A percentile compares a stretch with the other conserved stretches of the same genome.
phyloP scores from a whole-genome alignment of 805 yeast genomes.

The Hanseniaspora thailandica region DNA sequence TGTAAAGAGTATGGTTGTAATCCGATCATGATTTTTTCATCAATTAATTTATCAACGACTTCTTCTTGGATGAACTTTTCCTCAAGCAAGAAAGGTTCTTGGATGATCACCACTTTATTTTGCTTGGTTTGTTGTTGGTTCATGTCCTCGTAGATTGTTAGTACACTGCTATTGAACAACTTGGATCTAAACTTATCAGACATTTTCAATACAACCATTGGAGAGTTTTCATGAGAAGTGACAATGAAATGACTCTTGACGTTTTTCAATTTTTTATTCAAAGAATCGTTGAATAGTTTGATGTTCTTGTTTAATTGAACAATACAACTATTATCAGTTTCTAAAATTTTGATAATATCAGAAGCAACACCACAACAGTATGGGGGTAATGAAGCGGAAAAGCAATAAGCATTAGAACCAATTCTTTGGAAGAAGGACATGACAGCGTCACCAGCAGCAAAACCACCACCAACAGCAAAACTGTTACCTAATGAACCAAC shows the following conservation, averaged over 20 bases:
- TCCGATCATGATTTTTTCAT: slow-evolving; percentile 47
- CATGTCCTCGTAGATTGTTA: slow-evolving; percentile 23
- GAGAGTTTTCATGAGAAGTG: slow-evolving; percentile 48
- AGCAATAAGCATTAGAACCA: slow-evolving; percentile 79
- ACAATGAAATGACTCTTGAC: slow-evolving; percentile 30
- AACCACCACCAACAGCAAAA: slow-evolving; percentile 82
- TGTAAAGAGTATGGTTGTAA: slow-evolving; percentile 53
- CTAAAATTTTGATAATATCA: slow-evolving; percentile 41
- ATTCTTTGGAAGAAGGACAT: slow-evolving; percentile 90
- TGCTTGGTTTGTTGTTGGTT: slow-evolving; percentile 26
- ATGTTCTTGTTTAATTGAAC: slow-evolving; percentile 34
- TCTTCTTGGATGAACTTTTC: slow-evolving; percentile 54
- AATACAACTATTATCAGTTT: slow-evolving; percentile 25
- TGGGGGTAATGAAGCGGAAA: slow-evolving; percentile 90
- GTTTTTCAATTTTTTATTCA: slow-evolving; percentile 29
- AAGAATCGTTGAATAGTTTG: slow-evolving; percentile 30
- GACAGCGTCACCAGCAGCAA: slow-evolving; percentile 71
- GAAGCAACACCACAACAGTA: slow-evolving; percentile 64
- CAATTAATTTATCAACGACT: slow-evolving; percentile 42
- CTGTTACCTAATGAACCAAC: slow-evolving; percentile 76
- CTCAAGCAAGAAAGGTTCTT: slow-evolving; percentile 36
- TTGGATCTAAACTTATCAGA: slow-evolving; percentile 31
- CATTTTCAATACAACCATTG: slow-evolving; percentile 58
- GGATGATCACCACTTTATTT: slow-evolving; percentile 24
- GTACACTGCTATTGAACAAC: slow-evolving; percentile 24